A percentile compares a stretch with the other conserved stretches of the same genome.
These are phyloP conservation scores for Yarrowia osloensis DNA, from an alignment of 805 yeast species.

Conservation along the genomic window DNA sequence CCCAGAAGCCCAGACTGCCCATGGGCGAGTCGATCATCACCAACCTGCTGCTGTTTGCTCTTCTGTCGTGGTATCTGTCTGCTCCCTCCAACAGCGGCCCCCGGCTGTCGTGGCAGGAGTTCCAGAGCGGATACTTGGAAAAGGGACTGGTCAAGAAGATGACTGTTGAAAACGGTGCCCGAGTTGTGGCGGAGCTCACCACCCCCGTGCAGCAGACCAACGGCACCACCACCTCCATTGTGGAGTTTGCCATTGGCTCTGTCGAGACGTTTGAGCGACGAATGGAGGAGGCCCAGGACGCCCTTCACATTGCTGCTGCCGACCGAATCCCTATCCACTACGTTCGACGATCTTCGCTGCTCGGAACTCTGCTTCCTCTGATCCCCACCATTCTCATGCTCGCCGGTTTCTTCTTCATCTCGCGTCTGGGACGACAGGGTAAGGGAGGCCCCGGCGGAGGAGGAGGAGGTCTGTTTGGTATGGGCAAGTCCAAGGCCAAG, in stretches of 20 bases:
- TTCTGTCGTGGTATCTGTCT: slow-evolving; percentile 19
- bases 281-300: slow-evolving; percentile 73
- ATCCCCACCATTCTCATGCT: slow-evolving; percentile 87
- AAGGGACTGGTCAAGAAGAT: slow-evolving; percentile 75
- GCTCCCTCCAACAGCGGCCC: slow-evolving; percentile 13
- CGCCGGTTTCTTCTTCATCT: slow-evolving; percentile 84
- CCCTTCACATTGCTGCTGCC: slow-evolving; percentile 58
- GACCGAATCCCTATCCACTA: slow-evolving; percentile 82
- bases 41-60: slow-evolving; percentile 28
- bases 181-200: slow-evolving; percentile 66
- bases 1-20: slow-evolving; percentile 31
- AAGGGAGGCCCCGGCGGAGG: slow-evolving; percentile 69
- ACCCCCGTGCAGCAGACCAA: slow-evolving; percentile 56
- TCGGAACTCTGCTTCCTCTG: slow-evolving; percentile 66
- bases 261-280: slow-evolving; percentile 84
- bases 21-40: slow-evolving; percentile 21
- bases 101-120: slow-evolving; percentile 75
- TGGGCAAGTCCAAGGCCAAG: slow-evolving; percentile 90
- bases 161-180: slow-evolving; percentile 71
- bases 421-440: slow-evolving; percentile 51
- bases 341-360: slow-evolving; percentile 66
- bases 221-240: slow-evolving; percentile 43
- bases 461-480: slow-evolving; percentile 75
- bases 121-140: slow-evolving; percentile 70
- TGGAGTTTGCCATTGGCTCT: slow-evolving; percentile 80